Evolutionary conservation across 768 basidiomycete species (phyloP).

Genomic region (Suillus clintonianus): DNA sequence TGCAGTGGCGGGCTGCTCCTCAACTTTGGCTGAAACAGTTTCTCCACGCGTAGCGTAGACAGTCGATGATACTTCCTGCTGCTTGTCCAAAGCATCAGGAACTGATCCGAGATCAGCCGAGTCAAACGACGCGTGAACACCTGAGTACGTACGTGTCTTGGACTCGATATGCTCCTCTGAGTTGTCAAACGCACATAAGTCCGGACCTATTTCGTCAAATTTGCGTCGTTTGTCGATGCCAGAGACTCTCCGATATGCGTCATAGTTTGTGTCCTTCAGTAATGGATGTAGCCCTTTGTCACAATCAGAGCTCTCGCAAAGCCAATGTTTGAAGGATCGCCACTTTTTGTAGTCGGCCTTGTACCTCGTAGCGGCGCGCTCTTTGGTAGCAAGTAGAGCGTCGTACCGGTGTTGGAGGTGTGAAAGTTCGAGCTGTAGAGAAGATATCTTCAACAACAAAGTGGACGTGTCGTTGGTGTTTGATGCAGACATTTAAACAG

Average conservation of each 20-base stretch:
- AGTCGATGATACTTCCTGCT: not conserved
- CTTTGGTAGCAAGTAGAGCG: conserved; percentile 42
- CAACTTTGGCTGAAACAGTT: not conserved
- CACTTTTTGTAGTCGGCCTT: conserved; percentile 56
- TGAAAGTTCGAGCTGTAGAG: conserved; percentile 33
- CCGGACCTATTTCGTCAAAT: conserved; percentile 21
- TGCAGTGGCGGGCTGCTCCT: too few relatives aligned
- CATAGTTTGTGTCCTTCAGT: conserved; percentile 32
- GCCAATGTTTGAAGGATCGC: conserved; percentile 46
- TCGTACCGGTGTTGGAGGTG: conserved; percentile 46
- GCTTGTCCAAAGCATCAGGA: not conserved
- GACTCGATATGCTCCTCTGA: conserved; percentile 3
- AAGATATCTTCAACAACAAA: conserved; percentile 6
- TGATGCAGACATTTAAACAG: not conserved
- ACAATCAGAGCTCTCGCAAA: conserved; percentile 37
- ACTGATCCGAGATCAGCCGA: not conserved
- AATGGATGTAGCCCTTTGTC: conserved; percentile 27
- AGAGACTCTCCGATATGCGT: conserved; percentile 20
- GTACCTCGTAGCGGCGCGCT: conserved; percentile 48
- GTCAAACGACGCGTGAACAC: not conserved
- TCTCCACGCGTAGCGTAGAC: not conserved
- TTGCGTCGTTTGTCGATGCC: conserved; percentile 30
- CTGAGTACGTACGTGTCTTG: not conserved
- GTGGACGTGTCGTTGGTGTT: not conserved
- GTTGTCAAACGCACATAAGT: conserved; percentile 6